Evolutionary conservation across 257 asterid species (phyloP).

Genomic region (Avicennia marina): DNA sequence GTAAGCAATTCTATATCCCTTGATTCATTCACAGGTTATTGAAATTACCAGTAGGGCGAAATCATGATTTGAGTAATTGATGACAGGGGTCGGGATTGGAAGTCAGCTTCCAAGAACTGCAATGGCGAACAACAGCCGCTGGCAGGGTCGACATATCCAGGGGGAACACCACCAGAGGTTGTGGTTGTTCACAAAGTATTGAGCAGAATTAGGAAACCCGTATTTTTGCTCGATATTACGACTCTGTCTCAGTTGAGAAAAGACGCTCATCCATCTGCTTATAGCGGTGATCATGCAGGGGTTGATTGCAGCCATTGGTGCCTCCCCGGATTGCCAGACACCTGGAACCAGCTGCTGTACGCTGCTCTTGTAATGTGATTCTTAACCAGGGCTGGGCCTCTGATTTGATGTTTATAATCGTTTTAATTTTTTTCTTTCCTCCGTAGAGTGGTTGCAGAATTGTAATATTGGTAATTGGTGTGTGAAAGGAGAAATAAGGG

Average conservation of each 20-base stretch:
- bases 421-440: neutral
- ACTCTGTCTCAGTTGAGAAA: conserved; percentile 65
- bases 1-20: conserved; percentile 27
- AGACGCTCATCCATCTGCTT: conserved; percentile 75
- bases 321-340: conserved; percentile 80
- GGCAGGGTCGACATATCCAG: conserved; percentile 55
- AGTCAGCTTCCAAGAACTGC: conserved; percentile 41
- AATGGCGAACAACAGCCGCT: conserved; percentile 52
- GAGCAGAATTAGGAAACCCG: conserved; percentile 38
- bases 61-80: neutral
- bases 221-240: conserved; percentile 53
- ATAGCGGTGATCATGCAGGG: conserved; percentile 46
- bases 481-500: no score
- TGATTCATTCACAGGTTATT: neutral
- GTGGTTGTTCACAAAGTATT: conserved; percentile 46
- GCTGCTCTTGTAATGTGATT: conserved; percentile 55
- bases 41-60: neutral
- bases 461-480: no score
- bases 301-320: conserved; percentile 88
- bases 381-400: neutral
- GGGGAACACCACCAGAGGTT: conserved; percentile 48
- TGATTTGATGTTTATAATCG: conserved; percentile 11
- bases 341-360: conserved; percentile 74
- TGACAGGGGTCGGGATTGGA: conserved; percentile 62
- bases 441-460: conserved; percentile 1